phyloP scores from a whole-genome alignment of 257 asterid genomes.

The Coffea canephora region DNA sequence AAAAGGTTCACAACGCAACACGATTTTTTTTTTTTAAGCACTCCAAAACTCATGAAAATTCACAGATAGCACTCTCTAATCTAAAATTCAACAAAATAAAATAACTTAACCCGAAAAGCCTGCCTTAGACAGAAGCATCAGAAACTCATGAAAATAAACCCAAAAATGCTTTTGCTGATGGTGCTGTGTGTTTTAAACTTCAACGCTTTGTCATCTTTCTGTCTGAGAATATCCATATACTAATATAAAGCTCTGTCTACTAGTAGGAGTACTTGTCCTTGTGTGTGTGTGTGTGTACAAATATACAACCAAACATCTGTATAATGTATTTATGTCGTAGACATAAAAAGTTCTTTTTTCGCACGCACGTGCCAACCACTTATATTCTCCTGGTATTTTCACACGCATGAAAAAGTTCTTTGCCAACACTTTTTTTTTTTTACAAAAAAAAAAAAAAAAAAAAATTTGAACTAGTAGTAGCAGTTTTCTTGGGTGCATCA shows the following conservation, averaged over 20 bases:
- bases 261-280: not conserved
- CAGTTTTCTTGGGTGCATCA: not conserved
- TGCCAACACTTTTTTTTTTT: not conserved
- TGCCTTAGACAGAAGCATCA: constrained; percentile 8
- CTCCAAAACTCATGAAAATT: constrained; percentile 13
- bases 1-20: not conserved
- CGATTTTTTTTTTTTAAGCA: constrained; percentile 15
- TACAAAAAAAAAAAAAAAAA: too few relatives aligned
- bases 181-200: constrained; percentile 21
- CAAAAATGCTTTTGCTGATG: constrained; percentile 8
- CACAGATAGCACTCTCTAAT: constrained; percentile 10
- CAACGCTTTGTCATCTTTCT: constrained; percentile 38
- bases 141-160: not conserved
- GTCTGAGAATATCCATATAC: constrained; percentile 28
- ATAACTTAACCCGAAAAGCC: not conserved
- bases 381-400: not conserved
- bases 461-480: too few relatives aligned
- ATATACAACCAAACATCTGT: not conserved
- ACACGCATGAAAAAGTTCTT: not conserved
- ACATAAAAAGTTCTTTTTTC: not conserved
- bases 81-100: not conserved
- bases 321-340: not conserved
- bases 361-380: not conserved
- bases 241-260: not conserved
- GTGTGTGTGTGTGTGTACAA: not conserved